Percentiles rank a stretch among this genome's conserved stretches.
Conservation (phyloP, 202 grass and related monocot species). For the Schoenoplectus triqueter region DNA sequence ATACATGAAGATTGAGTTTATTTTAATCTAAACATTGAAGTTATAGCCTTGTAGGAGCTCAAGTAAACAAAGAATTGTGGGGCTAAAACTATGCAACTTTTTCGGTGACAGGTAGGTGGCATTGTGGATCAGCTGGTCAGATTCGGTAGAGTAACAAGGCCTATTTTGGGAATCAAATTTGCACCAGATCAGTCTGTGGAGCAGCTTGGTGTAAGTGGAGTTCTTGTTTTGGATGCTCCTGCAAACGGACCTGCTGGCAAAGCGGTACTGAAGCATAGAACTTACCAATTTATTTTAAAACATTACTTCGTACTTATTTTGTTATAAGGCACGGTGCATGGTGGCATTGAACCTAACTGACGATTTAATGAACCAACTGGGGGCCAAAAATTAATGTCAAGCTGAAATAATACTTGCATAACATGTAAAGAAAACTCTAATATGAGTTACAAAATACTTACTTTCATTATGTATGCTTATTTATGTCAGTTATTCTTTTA, state of each 20-base stretch:
- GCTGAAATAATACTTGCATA: background rate
- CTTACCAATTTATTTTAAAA: background rate
- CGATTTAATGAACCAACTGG: background rate
- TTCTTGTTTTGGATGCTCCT: conserved; percentile 97
- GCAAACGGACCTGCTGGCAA: conserved; percentile 93
- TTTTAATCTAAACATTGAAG: conserved; percentile 9
- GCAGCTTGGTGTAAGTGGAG: conserved; percentile 95
- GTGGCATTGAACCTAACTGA: conserved; percentile 11
- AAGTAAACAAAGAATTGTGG: background rate
- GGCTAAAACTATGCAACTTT: conserved; percentile 15
- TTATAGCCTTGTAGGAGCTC: background rate
- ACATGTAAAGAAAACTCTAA: conserved; percentile 13
- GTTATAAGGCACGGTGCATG: background rate
- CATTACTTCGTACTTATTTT: conserved; percentile 22
- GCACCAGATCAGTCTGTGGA: conserved; percentile 99
- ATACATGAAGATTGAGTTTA: background rate
- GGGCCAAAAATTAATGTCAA: background rate
- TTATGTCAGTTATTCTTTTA: conserved; percentile 11
- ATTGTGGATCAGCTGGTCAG: conserved; percentile 98
- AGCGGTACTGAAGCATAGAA: conserved; percentile 56
- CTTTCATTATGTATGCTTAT: conserved; percentile 11
- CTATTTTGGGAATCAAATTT: conserved; percentile 99
- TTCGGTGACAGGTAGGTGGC: conserved; percentile 72
- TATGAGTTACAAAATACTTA: background rate
- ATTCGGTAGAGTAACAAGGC: conserved; percentile 94